These are phyloP conservation scores for Daldinia vernicosa DNA, from an alignment of 495 filamentous ascomycete species.

Conservation along the genomic window DNA sequence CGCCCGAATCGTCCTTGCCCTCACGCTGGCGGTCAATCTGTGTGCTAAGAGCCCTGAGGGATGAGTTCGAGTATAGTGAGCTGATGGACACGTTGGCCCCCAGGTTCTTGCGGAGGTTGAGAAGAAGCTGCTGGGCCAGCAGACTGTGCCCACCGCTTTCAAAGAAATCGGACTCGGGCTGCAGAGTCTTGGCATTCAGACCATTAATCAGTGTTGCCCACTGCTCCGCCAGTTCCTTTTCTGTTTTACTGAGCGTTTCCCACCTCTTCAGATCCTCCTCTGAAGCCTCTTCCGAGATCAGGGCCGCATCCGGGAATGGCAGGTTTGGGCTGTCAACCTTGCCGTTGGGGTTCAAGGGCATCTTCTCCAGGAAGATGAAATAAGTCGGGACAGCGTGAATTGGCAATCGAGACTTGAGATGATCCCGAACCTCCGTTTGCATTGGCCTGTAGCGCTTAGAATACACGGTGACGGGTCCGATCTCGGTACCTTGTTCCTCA, in stretches of 20 bases:
- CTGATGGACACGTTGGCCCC: too few species aligned
- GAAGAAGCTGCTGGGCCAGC: slow-evolving; percentile 85
- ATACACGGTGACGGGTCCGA: slow-evolving; percentile 55
- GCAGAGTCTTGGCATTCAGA: too few species aligned
- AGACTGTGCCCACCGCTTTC: slow-evolving; percentile 90
- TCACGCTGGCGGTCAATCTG: too few species aligned
- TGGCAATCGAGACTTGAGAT: slow-evolving; percentile 79
- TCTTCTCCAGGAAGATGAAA: slow-evolving; percentile 79
- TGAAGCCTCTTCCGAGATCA: slow-evolving; percentile 61
- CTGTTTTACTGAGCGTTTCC: slow-evolving; percentile 63
- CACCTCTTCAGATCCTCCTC: slow-evolving; percentile 75
- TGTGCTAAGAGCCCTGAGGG: too few species aligned
- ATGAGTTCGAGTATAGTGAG: too few species aligned
- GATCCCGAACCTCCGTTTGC: slow-evolving; percentile 75
- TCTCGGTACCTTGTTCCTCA: too few species aligned
- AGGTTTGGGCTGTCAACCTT: slow-evolving; percentile 92
- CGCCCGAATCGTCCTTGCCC: too few species aligned
- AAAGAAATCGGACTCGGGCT: slow-evolving; percentile 85
- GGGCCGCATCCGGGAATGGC: slow-evolving; percentile 85
- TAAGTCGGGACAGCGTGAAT: slow-evolving; percentile 81
- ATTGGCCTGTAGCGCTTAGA: too few species aligned
- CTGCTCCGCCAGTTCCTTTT: slow-evolving; percentile 48
- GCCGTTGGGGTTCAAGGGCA: slow-evolving; percentile 94
- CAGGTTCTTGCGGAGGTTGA: too few species aligned
- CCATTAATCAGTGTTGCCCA: too few species aligned